Base-by-base conservation (phyloP, 208 protist genomes). In the Leishmania tropica region DNA sequence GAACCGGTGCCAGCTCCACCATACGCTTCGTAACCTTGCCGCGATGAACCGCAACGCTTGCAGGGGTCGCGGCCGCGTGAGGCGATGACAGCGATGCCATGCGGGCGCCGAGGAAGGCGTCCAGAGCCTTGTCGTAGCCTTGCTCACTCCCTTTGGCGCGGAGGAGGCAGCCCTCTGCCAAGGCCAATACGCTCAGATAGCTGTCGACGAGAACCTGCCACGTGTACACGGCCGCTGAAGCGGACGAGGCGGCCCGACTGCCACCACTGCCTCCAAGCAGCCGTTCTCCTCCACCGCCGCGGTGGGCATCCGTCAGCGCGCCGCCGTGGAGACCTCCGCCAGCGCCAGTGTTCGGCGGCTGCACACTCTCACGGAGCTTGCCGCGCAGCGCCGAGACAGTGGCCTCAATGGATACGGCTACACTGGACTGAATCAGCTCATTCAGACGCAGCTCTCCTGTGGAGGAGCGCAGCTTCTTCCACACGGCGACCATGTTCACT, bases 21-120 rank as follows among this genome's bases (percentile, higher is more conserved):
- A 97, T 93, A 35, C 90, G 87, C 75, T 95, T 95, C 79, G 88
- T 88, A 28, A 89, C 94, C 76, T 95, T 95, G 40, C 94, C 94
- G 2, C 92, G 85, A 42, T 88, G 76, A 70, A 85, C 40, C 3
- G 83, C 56, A 13, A 81, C 48, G 53, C 58, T 54, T 3, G 45
- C 62, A 3, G 77, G 35, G 8, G 45, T 45, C 24, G 53, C 53
- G 54, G 35, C 3, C 70, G 51, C 11, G 48, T 28, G 72, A 21
- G 72, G 19, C 0, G 81, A 54, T 17, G 62, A n/a, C 24, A 37
- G 21, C 17, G 48, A 31, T 37, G 62, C 74, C n/a, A 80, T 76
- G 51, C 89, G 88, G 65, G 90, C 84, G 11, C 94, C 94, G 1
- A 96, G 77, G 71, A 97, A 92, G n/a, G 92, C 87, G 67, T 96